Conservation (phyloP, 2,329 filamentous ascomycete species). For the Calonectria multiphialidica region DNA sequence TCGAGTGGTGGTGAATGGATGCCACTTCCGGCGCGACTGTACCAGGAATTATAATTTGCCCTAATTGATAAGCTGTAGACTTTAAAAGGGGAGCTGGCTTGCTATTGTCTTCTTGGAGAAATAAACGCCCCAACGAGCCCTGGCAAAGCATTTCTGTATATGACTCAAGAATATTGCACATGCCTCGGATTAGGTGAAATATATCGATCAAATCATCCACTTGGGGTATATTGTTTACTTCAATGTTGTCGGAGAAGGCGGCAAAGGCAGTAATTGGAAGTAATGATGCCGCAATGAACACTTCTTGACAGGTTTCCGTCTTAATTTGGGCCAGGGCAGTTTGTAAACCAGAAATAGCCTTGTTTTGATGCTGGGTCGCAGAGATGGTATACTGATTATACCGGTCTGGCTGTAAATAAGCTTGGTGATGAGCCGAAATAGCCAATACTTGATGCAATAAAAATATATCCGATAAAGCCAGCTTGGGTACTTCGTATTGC, state of each 20-base stretch:
- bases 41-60: background rate
- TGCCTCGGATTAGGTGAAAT: background rate
- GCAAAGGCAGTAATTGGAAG: background rate
- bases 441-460: background rate
- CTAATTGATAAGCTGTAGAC: background rate
- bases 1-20: background rate
- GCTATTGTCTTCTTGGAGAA: background rate
- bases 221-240: too few species aligned
- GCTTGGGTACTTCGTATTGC: conserved; percentile 1
- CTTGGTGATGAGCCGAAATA: background rate
- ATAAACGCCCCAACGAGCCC: background rate
- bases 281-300: background rate
- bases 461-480: background rate
- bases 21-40: background rate
- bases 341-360: background rate
- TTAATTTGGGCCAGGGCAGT: background rate
- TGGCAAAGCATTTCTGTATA: background rate
- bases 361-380: background rate
- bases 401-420: background rate
- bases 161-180: background rate
- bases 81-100: background rate
- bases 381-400: background rate
- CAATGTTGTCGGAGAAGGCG: background rate
- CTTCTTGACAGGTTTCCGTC: background rate
- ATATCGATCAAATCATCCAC: background rate